Percentiles rank a stretch among this genome's conserved stretches.
Conservation (phyloP, 2,329 filamentous ascomycete genomes). For the Leptoxyphium fumago region DNA sequence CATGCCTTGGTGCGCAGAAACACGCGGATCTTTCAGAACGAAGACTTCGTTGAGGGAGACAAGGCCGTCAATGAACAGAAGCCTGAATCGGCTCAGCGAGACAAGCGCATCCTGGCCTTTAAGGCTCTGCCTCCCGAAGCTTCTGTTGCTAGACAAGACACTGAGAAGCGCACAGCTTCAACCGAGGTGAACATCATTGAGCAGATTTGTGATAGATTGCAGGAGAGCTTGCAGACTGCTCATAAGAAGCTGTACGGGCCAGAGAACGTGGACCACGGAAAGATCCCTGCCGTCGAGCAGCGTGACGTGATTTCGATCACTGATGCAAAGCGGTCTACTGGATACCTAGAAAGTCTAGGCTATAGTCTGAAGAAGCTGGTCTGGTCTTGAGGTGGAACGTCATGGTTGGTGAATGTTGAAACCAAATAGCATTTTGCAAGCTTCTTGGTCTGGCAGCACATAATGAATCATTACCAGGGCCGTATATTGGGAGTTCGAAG, state of each 20-base stretch:
- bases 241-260: constrained; percentile 23
- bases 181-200: constrained; percentile 42
- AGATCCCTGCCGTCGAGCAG: constrained; percentile 31
- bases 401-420: no score
- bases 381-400: constrained; percentile 43
- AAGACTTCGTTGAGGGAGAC: constrained; percentile 32
- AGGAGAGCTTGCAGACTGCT: constrained; percentile 42
- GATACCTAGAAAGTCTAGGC: constrained; percentile 70
- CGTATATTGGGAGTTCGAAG: no score
- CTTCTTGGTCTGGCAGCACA: no score
- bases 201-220: constrained; percentile 62
- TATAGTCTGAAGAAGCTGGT: constrained; percentile 90
- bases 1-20: constrained; percentile 66
- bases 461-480: no score
- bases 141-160: constrained; percentile 19
- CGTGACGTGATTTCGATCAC: constrained; percentile 66
- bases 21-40: constrained; percentile 56
- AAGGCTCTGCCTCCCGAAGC: constrained; percentile 39
- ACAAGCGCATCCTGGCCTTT: constrained; percentile 34
- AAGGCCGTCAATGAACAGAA: constrained; percentile 5
- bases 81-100: constrained; percentile 8
- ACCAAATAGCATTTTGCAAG: no score
- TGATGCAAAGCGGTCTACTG: constrained; percentile 77
- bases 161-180: constrained; percentile 19
- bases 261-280: constrained; percentile 10